These are phyloP conservation scores for Striga hermonthica DNA, from an alignment of 305 asterid genomes.

Conservation along the genomic window DNA sequence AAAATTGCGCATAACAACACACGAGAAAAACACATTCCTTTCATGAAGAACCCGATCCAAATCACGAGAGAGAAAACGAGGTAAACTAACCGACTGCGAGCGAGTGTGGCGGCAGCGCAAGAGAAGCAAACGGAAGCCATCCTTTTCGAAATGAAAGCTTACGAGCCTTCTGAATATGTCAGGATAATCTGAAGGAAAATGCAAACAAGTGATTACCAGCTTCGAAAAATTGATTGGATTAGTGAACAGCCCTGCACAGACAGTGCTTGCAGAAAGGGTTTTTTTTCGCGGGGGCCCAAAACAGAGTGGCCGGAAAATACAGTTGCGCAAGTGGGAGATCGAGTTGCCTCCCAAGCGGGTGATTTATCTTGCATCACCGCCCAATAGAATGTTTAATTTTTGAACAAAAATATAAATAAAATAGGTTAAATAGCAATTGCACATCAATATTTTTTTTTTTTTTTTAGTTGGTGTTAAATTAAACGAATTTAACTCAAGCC, in stretches of 20 bases:
- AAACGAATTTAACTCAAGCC: no score
- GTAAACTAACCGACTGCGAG: slow-evolving; percentile 52
- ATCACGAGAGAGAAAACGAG: neutral
- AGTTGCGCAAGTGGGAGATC: neutral
- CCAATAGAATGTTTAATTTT: slow-evolving; percentile 12
- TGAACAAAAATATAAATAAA: no score
- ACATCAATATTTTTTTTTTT: no score
- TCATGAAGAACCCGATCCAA: neutral
- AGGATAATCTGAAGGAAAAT: slow-evolving; percentile 10
- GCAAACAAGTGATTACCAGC: slow-evolving; percentile 10
- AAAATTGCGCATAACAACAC: neutral
- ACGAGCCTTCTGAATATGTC: neutral
- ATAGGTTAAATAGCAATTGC: no score
- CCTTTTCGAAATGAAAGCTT: neutral
- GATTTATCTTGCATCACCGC: slow-evolving; percentile 27
- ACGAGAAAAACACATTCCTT: neutral
- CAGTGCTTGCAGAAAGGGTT: slow-evolving; percentile 2
- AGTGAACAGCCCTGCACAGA: slow-evolving; percentile 12
- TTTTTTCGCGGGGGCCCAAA: slow-evolving; percentile 16
- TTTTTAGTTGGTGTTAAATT: no score
- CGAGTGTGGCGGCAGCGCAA: slow-evolving; percentile 47
- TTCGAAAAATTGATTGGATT: slow-evolving; percentile 13
- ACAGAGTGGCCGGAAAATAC: neutral
- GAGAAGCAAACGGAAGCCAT: slow-evolving; percentile 64
- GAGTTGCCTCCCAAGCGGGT: slow-evolving; percentile 1